Conservation (phyloP, 73 alveolate genomes). For the Paramecium tetraurelia region DNA sequence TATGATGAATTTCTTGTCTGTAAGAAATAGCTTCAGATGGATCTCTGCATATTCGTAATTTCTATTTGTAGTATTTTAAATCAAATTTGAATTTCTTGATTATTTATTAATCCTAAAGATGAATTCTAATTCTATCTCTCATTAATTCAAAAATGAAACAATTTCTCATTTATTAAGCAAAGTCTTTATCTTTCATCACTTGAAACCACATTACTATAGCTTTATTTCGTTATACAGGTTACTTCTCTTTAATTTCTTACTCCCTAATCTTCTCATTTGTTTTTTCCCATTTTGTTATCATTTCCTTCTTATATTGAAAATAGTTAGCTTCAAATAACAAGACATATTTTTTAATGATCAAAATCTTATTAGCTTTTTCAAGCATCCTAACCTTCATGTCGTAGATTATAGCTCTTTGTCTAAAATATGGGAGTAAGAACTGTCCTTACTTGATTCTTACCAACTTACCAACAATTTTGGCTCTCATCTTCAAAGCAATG, state of each 20-base stretch:
- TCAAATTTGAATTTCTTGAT: background rate
- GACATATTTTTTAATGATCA: background rate
- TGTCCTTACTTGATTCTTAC: background rate
- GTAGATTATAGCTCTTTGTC: background rate
- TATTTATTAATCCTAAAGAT: background rate
- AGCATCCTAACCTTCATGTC: background rate
- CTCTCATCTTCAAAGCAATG: background rate
- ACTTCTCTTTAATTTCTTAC: background rate
- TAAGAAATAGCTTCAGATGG: background rate
- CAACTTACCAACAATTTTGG: background rate
- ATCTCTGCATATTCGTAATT: background rate
- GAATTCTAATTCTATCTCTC: constrained; percentile 8
- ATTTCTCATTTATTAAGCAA: background rate
- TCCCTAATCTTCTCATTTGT: background rate
- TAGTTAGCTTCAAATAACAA: background rate
- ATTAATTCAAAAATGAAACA: background rate
- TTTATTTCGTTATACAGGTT: background rate
- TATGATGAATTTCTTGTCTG: background rate
- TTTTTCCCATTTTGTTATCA: constrained; percentile 6
- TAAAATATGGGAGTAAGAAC: background rate
- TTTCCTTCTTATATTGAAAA: background rate
- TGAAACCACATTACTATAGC: background rate
- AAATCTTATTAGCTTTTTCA: background rate
- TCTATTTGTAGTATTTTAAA: background rate
- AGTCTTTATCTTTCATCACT: background rate